Percentiles rank a stretch among this genome's conserved stretches.
These are phyloP conservation scores for Casuarina cunninghamiana DNA, from an alignment of 306 rosid species.

Conservation along the genomic window DNA sequence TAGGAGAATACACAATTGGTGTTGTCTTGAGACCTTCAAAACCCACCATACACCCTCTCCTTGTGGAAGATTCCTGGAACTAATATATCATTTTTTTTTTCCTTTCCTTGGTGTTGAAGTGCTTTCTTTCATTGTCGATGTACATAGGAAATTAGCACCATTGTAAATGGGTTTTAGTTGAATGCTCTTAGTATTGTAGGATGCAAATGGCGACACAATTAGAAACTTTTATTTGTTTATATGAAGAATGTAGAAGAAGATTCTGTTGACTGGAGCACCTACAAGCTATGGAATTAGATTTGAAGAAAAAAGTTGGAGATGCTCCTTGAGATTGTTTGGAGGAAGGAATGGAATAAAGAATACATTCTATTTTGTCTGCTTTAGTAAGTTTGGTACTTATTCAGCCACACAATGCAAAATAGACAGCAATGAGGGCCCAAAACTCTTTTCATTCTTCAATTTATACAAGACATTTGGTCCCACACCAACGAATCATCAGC, in stretches of 20 bases:
- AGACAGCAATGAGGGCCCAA: slow-evolving; percentile 38
- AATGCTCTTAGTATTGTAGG: slow-evolving; percentile 27
- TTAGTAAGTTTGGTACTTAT: slow-evolving; percentile 91
- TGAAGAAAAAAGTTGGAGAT: slow-evolving; percentile 40
- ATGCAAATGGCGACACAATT: slow-evolving; percentile 42
- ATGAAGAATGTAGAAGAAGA: slow-evolving; percentile 49
- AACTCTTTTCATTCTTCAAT: slow-evolving; percentile 47
- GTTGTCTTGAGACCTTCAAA: slow-evolving; percentile 51
- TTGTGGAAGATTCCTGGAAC: slow-evolving; percentile 55
- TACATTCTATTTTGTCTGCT: slow-evolving; percentile 80
- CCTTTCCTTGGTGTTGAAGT: slow-evolving; percentile 28
- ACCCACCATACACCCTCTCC: slow-evolving; percentile 35
- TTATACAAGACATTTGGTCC: slow-evolving; percentile 42
- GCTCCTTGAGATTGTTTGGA: slow-evolving; percentile 56
- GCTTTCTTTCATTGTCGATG: slow-evolving; percentile 32
- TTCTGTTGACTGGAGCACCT: slow-evolving; percentile 70
- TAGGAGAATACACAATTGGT: slow-evolving; percentile 53
- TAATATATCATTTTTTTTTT: slow-evolving; percentile 30
- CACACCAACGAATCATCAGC: slow-evolving; percentile 48
- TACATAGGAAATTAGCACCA: slow-evolving; percentile 24
- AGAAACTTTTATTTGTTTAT: slow-evolving; percentile 31
- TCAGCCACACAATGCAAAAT: slow-evolving; percentile 54
- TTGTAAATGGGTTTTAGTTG: slow-evolving; percentile 18
- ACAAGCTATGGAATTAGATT: slow-evolving; percentile 32
- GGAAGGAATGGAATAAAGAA: slow-evolving; percentile 81